Conservation (phyloP, 176 grass and related monocot species). For the Bothriochloa decipiens region DNA sequence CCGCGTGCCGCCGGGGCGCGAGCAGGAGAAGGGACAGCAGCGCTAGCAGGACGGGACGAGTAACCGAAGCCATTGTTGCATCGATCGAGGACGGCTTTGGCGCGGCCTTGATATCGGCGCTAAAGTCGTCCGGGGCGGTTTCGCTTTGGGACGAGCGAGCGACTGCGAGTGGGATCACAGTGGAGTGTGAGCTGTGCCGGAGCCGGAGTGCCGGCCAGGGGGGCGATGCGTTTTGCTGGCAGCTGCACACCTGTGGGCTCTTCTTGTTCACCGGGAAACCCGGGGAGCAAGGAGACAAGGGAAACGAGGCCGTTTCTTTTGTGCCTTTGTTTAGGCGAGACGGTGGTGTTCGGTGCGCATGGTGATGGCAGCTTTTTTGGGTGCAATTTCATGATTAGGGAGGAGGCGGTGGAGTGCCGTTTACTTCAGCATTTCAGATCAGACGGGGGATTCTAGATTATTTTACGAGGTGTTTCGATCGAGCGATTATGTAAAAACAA, state of each 20-base stretch:
- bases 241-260: background rate
- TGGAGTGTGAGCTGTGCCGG: constrained; percentile 30
- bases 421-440: background rate
- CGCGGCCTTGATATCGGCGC: constrained; percentile 23
- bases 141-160: constrained; percentile 9
- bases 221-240: background rate
- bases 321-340: background rate
- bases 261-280: constrained; percentile 35
- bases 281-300: constrained; percentile 34
- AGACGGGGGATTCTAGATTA: no score
- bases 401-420: constrained; percentile 31
- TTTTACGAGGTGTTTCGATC: no score
- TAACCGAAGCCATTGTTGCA: constrained; percentile 27
- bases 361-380: constrained; percentile 35
- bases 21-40: constrained; percentile 20
- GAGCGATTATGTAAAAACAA: no score
- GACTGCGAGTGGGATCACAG: constrained; percentile 37
- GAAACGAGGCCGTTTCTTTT: background rate
- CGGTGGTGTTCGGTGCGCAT: constrained; percentile 4
- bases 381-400: constrained; percentile 39
- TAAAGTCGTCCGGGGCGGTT: constrained; percentile 26
- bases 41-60: background rate
- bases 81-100: background rate
- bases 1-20: constrained; percentile 2
- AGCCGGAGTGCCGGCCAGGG: background rate